Percentiles rank a stretch among this genome's conserved stretches.
Evolutionary conservation across 1,284 basidiomycete genomes (phyloP).

Genomic region (Stygiomarasmius scandens): DNA sequence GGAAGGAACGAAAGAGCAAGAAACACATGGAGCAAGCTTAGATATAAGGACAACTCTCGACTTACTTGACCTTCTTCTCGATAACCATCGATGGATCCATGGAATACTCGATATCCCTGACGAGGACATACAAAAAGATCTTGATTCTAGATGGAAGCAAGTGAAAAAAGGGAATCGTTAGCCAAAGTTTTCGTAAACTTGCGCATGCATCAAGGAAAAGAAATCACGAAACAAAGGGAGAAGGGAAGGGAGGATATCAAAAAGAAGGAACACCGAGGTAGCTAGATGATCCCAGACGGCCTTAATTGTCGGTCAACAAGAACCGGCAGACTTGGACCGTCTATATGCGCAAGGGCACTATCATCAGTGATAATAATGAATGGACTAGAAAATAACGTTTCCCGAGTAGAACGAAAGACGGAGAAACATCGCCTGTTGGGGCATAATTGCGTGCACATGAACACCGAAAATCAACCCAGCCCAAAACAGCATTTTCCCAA

Average conservation of each 20-base stretch:
- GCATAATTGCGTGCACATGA: background rate
- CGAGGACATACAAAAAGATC: constrained; percentile 58
- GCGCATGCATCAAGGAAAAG: background rate
- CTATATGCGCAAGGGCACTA: too few relatives aligned
- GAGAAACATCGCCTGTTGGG: too few relatives aligned
- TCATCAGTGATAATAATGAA: too few relatives aligned
- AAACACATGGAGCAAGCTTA: background rate
- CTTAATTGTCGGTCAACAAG: background rate
- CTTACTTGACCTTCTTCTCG: constrained; percentile 64
- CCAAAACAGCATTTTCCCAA: background rate
- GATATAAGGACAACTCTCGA: constrained; percentile 33
- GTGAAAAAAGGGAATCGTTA: background rate
- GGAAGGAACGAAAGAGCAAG: background rate
- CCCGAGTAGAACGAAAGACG: too few relatives aligned
- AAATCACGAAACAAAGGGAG: background rate
- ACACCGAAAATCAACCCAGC: background rate
- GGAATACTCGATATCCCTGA: constrained; percentile 59
- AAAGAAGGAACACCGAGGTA: background rate
- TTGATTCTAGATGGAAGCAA: constrained; percentile 52
- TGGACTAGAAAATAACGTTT: too few relatives aligned
- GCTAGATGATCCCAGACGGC: background rate
- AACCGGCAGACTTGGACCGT: background rate
- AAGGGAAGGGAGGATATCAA: background rate
- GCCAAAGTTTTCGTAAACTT: background rate
- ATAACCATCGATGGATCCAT: constrained; percentile 55